These are phyloP conservation scores for Danielozyma ontarioensis DNA, from an alignment of 805 yeast genomes.

Conservation along the genomic window DNA sequence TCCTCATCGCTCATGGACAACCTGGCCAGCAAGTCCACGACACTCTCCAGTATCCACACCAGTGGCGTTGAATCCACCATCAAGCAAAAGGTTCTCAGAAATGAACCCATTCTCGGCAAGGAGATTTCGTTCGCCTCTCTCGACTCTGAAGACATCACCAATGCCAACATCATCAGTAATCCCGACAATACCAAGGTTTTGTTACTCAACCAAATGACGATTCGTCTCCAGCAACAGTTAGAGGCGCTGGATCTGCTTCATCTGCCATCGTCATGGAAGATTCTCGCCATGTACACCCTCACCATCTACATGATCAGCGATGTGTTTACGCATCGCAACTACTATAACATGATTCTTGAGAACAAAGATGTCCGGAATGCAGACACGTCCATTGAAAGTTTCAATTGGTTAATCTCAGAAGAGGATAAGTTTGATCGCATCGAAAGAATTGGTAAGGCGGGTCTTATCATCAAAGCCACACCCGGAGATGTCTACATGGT, in stretches of 20 bases:
- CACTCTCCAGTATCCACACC: conserved; percentile 19
- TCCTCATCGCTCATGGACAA: conserved; percentile 36
- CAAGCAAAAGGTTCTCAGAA: conserved; percentile 1
- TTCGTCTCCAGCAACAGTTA: conserved; percentile 33
- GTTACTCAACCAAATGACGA: conserved; percentile 25
- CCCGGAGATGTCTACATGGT: conserved; percentile 33
- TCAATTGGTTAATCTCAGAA: conserved; percentile 29
- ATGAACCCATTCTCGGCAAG: neutral
- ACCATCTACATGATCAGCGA: conserved; percentile 25
- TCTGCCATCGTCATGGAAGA: conserved; percentile 39
- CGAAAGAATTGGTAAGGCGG: conserved; percentile 40
- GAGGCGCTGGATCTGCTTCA: conserved; percentile 22
- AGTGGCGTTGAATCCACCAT: conserved; percentile 6
- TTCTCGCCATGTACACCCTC: conserved; percentile 35
- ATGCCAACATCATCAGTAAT: conserved; percentile 15
- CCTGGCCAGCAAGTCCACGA: conserved; percentile 18
- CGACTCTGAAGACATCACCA: conserved; percentile 13
- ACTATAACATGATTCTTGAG: conserved; percentile 23
- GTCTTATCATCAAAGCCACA: conserved; percentile 29
- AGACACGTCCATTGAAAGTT: conserved; percentile 6
- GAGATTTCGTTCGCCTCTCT: neutral
- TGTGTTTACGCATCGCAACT: conserved; percentile 15
- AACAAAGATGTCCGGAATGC: conserved; percentile 9
- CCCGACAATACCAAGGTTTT: conserved; percentile 19
- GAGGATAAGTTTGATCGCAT: conserved; percentile 22